phyloP scores from a whole-genome alignment of 176 grass and related monocot genomes.

The Phragmites australis region DNA sequence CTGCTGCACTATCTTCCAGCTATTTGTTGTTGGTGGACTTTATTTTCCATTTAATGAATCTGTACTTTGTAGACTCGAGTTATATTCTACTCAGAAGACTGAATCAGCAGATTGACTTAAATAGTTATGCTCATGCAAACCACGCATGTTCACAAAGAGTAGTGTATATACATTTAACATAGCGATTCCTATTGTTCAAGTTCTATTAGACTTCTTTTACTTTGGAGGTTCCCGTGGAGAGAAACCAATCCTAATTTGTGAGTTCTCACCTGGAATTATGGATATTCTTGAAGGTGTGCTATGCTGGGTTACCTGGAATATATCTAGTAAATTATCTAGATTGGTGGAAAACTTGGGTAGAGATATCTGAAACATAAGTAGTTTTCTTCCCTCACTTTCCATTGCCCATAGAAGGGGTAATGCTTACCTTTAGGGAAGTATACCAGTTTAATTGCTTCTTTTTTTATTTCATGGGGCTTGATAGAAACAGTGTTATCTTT shows the following conservation, averaged over 20 bases:
- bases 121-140: background rate
- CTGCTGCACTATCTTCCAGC: background rate
- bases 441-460: background rate
- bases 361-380: background rate
- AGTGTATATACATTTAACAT: background rate
- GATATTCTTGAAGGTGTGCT: background rate
- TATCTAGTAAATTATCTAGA: background rate
- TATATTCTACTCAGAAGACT: background rate
- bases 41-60: background rate
- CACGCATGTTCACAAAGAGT: background rate
- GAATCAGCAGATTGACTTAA: background rate
- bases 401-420: background rate
- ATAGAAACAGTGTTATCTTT: background rate
- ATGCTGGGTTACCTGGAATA: constrained; percentile 1
- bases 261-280: background rate
- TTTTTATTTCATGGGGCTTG: background rate
- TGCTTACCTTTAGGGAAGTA: background rate
- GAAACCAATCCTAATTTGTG: background rate
- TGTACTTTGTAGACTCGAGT: background rate
- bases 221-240: background rate
- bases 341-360: background rate
- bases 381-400: no score
- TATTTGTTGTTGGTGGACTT: background rate
- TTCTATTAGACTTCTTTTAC: background rate
- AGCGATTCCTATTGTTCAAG: background rate